Conservation (phyloP, 768 basidiomycete genomes). For the Hydnum rufescens region DNA sequence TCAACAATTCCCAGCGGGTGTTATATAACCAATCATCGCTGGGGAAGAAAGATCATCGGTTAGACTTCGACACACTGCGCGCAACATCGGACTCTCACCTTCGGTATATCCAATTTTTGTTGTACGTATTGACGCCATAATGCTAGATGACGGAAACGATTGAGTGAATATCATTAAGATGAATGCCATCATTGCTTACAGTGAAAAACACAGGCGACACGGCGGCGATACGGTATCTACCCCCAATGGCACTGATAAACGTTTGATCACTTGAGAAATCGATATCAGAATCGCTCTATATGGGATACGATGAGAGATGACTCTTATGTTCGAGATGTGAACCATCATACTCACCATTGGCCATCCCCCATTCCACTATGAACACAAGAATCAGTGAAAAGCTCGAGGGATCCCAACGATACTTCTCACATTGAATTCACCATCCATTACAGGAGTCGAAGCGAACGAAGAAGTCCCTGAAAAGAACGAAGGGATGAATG, state of each 20-base stretch:
- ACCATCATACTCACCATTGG: conserved; percentile 22
- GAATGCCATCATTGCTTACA: conserved; percentile 2
- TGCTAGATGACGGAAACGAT: conserved; percentile 20
- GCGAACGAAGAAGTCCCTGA: conserved; percentile 13
- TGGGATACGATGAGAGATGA: neutral
- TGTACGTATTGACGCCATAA: conserved; percentile 41
- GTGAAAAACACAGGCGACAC: conserved; percentile 68
- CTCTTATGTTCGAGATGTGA: neutral
- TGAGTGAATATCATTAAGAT: neutral
- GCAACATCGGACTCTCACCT: neutral
- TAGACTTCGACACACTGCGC: neutral
- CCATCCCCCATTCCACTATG: conserved; percentile 66
- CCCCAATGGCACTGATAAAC: conserved; percentile 11
- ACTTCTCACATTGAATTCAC: conserved; percentile 7
- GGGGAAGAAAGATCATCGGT: neutral
- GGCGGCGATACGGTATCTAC: conserved; percentile 27
- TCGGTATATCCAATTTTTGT: conserved; percentile 35
- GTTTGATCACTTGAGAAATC: conserved; percentile 12
- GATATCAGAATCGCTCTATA: conserved; percentile 9
- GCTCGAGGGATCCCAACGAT: neutral
- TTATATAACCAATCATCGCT: conserved; percentile 19
- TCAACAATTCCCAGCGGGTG: conserved; percentile 19
- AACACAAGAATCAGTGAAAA: conserved; percentile 3
- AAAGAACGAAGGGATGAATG: conserved; percentile 18
- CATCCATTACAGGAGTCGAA: conserved; percentile 6